These are phyloP conservation scores for Entophlyctis luteolus DNA, from an alignment of 192 early-diverging fungal species.

Conservation along the genomic window DNA sequence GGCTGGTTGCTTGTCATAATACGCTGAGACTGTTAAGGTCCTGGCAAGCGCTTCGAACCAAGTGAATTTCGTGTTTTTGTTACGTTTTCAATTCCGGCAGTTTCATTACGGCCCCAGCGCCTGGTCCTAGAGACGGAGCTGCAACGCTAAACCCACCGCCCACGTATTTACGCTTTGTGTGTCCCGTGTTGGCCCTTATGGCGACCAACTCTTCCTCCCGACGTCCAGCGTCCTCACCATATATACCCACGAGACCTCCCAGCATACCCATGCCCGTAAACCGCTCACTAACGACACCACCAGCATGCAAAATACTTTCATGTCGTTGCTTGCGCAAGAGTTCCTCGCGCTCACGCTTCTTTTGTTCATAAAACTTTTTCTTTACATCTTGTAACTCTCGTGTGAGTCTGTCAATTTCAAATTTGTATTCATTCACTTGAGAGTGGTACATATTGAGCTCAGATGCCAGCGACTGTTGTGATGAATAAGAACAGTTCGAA, in stretches of 20 bases:
- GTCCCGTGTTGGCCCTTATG: no score
- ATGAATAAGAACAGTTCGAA: conserved; percentile 11
- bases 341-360: conserved; percentile 22
- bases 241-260: background rate
- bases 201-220: no score
- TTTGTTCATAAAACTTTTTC: conserved; percentile 52
- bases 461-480: conserved; percentile 51
- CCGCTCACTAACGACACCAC: conserved; percentile 23
- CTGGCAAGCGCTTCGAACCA: no score
- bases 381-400: conserved; percentile 56
- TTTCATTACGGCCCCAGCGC: no score
- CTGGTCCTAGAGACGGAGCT: no score
- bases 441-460: conserved; percentile 66
- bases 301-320: background rate
- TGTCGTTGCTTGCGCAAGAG: background rate
- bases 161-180: conserved; percentile 10
- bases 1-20: no score
- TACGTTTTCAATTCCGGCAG: no score
- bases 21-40: no score
- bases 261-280: background rate
- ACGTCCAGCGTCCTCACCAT: no score
- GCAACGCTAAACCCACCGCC: no score
- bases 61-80: no score
- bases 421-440: conserved; percentile 61
- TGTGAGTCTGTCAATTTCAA: conserved; percentile 55